These are phyloP conservation scores for Micromonas commoda DNA, from an alignment of 139 green algal genomes.

Conservation along the genomic window DNA sequence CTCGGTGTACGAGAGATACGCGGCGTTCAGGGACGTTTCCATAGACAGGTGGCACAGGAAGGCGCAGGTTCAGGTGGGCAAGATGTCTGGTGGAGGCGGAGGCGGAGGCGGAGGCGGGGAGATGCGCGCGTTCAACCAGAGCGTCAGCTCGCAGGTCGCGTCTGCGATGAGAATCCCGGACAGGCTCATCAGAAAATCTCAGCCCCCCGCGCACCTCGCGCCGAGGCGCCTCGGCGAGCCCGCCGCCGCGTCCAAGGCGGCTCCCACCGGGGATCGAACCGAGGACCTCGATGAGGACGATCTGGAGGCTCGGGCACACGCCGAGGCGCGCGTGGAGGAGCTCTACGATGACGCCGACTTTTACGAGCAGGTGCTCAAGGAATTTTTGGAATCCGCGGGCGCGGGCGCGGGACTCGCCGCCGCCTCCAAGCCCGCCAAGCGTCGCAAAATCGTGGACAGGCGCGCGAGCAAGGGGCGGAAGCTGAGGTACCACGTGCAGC, in stretches of 20 bases:
- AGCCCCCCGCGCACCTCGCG: not conserved
- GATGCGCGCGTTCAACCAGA: conserved; percentile 13
- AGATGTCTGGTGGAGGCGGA: not conserved
- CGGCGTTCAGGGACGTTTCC: not conserved
- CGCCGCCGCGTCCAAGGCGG: too few species aligned
- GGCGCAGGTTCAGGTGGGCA: too few species aligned
- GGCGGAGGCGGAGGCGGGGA: not conserved
- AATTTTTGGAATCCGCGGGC: conserved; percentile 70
- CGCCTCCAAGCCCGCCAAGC: conserved; percentile 47
- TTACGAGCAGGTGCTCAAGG: conserved; percentile 82
- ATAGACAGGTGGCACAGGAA: conserved; percentile 15
- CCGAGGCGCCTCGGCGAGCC: not conserved
- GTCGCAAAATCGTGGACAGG: conserved; percentile 72
- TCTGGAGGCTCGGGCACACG: not conserved
- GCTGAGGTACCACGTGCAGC: conserved; percentile 77
- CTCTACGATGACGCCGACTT: conserved; percentile 86
- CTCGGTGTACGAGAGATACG: not conserved
- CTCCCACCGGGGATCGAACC: too few species aligned
- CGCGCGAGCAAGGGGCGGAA: conserved; percentile 80
- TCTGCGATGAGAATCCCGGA: not conserved
- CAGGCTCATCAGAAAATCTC: not conserved
- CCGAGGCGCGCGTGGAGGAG: conserved; percentile 38
- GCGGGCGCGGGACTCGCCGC: conserved; percentile 7
- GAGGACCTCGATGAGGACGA: not conserved
- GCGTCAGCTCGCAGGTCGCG: not conserved